Base-by-base conservation (phyloP, 2,329 filamentous ascomycete genomes). In the Capronia coronata region DNA sequence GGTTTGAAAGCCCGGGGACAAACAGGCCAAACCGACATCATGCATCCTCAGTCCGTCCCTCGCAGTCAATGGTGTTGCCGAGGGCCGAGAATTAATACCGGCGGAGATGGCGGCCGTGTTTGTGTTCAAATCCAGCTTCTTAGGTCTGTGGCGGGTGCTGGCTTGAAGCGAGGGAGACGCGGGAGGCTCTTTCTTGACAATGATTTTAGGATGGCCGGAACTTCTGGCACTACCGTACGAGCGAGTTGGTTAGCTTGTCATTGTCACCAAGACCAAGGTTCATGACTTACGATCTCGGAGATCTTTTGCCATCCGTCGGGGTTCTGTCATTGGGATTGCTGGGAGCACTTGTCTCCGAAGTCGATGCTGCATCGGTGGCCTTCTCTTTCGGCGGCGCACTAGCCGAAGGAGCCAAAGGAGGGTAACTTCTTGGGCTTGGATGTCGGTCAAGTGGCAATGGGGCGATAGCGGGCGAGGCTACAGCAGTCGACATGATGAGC, bases 1-100 rank as follows among this genome's bases (percentile, higher is more conserved):
- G 13, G 93, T 97, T 59, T 94, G 83, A 63, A 98, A 97, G 46
- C 93, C 93, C 0, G 93, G 93, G 1, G 93, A 97, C 48, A 98
- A 75, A 63, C 93, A 98, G 35, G 91, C 91, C 49, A 97, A 77
- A 50, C 93, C 93, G 21, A 97, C 86, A 68, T 96, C 88, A 62
- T 94, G 89, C 64, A 97, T 91, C 35, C 78, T 86, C 18, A 83
- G 80, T 39, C 76, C 77, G 54, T 94, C 87, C 59, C 87, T 80
- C 19, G 83, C 84, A 7, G 87, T 93, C 68, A 94, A 74, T 30
- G 78, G 79, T 25, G 72, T 73, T 16, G 75, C 78, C 1, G 84
- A 79, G 22, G 88, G 84, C 32, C 88, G 81, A 23, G 58, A 58
- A 38, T 54, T 59, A 11, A 56, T 10, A 4, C 39, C 48, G 18